A percentile compares a stretch with the other conserved stretches of the same genome.
These are phyloP conservation scores for Candida nemodendra DNA, from an alignment of 805 yeast species.

Conservation along the genomic window DNA sequence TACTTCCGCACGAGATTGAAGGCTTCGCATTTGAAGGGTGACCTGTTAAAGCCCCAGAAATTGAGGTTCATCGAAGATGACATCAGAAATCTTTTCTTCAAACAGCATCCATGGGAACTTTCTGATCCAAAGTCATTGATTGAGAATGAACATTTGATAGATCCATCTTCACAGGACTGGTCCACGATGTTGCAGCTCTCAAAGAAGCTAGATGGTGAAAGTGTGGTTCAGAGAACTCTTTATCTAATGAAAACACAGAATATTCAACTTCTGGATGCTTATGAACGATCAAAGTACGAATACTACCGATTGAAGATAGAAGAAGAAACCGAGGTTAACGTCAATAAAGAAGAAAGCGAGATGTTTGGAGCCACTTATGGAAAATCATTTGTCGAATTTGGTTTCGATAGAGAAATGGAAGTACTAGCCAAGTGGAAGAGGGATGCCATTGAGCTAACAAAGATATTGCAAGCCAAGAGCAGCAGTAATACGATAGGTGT, in stretches of 20 bases:
- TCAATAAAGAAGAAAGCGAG: slow-evolving; percentile 77
- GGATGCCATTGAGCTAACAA: slow-evolving; percentile 65
- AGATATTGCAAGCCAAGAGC: slow-evolving; percentile 47
- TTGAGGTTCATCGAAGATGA: slow-evolving; percentile 72
- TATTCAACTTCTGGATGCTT: slow-evolving; percentile 57
- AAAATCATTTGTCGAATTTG: slow-evolving; percentile 60
- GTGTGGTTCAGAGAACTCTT: slow-evolving; percentile 73
- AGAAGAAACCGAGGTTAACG: slow-evolving; percentile 69
- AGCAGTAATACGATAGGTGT: slow-evolving; percentile 30
- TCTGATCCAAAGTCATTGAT: slow-evolving; percentile 83
- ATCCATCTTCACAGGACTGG: slow-evolving; percentile 65
- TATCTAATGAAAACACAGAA: slow-evolving; percentile 44
- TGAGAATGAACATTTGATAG: slow-evolving; percentile 66
- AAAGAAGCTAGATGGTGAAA: slow-evolving; percentile 85
- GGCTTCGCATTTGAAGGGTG: slow-evolving; percentile 35
- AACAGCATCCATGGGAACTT: slow-evolving; percentile 97
- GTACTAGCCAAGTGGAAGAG: slow-evolving; percentile 71
- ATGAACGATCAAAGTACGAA: slow-evolving; percentile 83
- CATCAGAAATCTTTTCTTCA: slow-evolving; percentile 75
- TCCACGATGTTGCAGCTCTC: slow-evolving; percentile 66
- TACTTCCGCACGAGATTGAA: slow-evolving; percentile 48
- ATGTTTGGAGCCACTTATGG: slow-evolving; percentile 83
- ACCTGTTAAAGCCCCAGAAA: slow-evolving; percentile 51
- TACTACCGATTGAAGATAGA: slow-evolving; percentile 84
- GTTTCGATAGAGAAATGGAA: slow-evolving; percentile 68